phyloP scores from a whole-genome alignment of 2,329 filamentous ascomycete genomes.

The Cytospora piceae region DNA sequence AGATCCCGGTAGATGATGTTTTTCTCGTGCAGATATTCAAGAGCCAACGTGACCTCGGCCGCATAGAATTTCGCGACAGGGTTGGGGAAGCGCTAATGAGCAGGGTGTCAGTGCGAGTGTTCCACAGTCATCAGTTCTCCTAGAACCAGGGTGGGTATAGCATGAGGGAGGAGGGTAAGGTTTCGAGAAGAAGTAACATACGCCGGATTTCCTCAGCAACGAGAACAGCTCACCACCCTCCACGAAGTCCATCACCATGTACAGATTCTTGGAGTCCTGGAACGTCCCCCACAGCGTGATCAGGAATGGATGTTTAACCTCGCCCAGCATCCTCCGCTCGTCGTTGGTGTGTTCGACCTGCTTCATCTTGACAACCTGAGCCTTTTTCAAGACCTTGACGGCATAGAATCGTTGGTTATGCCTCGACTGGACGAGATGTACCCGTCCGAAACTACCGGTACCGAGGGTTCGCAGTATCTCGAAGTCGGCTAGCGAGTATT shows the following conservation, averaged over 20 bases:
- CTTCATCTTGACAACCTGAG: conserved; percentile 99
- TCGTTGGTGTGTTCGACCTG: conserved; percentile 99
- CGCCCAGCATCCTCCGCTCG: conserved; percentile 91
- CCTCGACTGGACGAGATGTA: conserved; percentile 95
- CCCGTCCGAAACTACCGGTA: conserved; percentile 94
- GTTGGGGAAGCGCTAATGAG: conserved; percentile 88
- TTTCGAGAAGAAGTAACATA: conserved; percentile 45
- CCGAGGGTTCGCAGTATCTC: conserved; percentile 87
- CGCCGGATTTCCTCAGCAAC: conserved; percentile 89
- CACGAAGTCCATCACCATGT: conserved; percentile 99
- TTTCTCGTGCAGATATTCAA: conserved; percentile 92
- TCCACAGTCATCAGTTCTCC: background rate
- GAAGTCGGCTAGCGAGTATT: conserved; percentile 94
- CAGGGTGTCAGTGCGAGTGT: conserved; percentile 32
- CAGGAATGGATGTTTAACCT: conserved; percentile 96
- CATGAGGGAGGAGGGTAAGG: background rate
- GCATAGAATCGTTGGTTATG: conserved; percentile 99
- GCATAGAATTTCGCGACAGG: conserved; percentile 99
- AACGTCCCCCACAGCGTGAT: conserved; percentile 99
- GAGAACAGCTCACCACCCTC: conserved; percentile 98
- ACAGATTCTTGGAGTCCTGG: conserved; percentile 91
- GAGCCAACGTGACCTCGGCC: conserved; percentile 90
- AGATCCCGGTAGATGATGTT: conserved; percentile 98
- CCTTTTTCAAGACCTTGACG: conserved; percentile 98
- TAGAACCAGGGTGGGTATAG: background rate